These are phyloP conservation scores for Marasmius tenuissimus DNA, from an alignment of 1,284 basidiomycete genomes.

Conservation along the genomic window DNA sequence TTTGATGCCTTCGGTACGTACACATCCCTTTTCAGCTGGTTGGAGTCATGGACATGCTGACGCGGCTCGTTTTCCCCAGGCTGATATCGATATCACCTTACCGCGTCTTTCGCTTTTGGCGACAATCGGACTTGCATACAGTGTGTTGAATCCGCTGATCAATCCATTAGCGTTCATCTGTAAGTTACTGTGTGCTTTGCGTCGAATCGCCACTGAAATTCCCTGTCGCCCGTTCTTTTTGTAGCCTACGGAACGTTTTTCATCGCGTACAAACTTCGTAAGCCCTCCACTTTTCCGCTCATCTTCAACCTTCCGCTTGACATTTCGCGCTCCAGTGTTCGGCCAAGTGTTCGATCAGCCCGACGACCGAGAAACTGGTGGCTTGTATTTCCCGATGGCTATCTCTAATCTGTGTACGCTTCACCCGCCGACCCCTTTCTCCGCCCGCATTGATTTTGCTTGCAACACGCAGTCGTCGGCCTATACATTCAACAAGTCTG, in stretches of 20 bases:
- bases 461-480: constrained; percentile 51
- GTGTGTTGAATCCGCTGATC: constrained; percentile 72
- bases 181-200: constrained; percentile 19
- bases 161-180: constrained; percentile 64
- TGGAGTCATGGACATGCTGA: too few relatives aligned
- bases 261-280: constrained; percentile 65
- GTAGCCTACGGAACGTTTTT: constrained; percentile 63
- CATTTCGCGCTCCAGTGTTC: constrained; percentile 32
- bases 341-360: constrained; percentile 62
- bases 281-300: constrained; percentile 21
- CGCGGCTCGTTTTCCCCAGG: constrained; percentile 19
- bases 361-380: constrained; percentile 48
- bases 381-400: constrained; percentile 74
- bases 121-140: constrained; percentile 63
- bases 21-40: not conserved
- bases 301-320: not conserved
- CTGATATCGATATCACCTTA: constrained; percentile 50
- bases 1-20: constrained; percentile 39
- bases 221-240: not conserved
- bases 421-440: not conserved
- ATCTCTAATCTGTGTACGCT: constrained; percentile 62
- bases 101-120: constrained; percentile 48
- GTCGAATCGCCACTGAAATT: not conserved
- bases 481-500: constrained; percentile 70
- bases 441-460: not conserved